Percentiles rank a stretch among this genome's conserved stretches.
phyloP scores from a whole-genome alignment of 345 rosid species.

The Mercurialis annua region DNA sequence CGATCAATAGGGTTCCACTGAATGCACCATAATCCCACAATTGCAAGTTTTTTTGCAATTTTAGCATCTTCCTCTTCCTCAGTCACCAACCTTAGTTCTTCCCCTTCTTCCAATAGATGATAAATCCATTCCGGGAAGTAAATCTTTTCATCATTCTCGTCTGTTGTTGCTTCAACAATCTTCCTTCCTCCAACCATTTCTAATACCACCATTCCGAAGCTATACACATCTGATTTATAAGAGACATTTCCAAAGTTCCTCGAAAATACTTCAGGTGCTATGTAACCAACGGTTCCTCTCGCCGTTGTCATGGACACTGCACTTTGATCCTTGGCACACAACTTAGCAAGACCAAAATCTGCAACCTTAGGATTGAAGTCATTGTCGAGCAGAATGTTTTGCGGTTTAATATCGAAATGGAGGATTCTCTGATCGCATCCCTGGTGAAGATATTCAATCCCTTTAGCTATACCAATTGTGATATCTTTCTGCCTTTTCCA shows the following conservation, averaged over 20 bases:
- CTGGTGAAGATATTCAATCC: conserved; percentile 20
- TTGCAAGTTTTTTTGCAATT: conserved; percentile 13
- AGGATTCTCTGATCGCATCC: conserved; percentile 21
- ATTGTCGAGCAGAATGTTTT: conserved; percentile 12
- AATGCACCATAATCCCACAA: conserved; percentile 12
- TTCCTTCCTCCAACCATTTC: conserved; percentile 15
- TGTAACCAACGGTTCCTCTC: neutral
- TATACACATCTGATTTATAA: conserved; percentile 22
- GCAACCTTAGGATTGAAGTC: conserved; percentile 2
- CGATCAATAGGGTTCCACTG: conserved; percentile 12
- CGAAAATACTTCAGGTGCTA: conserved; percentile 28
- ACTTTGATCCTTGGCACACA: conserved; percentile 7
- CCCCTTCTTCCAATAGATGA: conserved; percentile 10
- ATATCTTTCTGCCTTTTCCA: neutral
- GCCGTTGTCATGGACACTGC: neutral
- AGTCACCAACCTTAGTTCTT: conserved; percentile 1
- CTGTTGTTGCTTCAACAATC: too few species aligned
- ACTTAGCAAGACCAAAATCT: conserved; percentile 2
- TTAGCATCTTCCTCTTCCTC: conserved; percentile 2
- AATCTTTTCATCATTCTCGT: neutral
- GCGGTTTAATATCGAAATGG: conserved; percentile 8
- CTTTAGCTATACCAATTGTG: neutral
- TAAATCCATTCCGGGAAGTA: conserved; percentile 14
- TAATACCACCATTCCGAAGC: conserved; percentile 22
- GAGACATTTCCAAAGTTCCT: conserved; percentile 14